These are phyloP conservation scores for Saraca asoca DNA, from an alignment of 331 rosid species.

Conservation along the genomic window DNA sequence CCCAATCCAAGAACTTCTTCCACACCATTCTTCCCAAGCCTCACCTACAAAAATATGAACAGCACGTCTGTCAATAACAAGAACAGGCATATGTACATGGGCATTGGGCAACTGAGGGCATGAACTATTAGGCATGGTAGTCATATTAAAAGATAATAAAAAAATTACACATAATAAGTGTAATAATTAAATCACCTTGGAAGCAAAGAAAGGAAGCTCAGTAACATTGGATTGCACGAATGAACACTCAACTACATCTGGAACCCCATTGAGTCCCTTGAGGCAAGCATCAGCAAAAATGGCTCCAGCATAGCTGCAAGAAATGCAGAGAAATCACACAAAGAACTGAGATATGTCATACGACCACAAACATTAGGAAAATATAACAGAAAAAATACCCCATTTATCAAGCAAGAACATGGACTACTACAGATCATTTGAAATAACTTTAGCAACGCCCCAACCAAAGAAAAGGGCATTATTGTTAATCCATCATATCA, in stretches of 20 bases:
- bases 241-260: slow-evolving; percentile 97
- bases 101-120: neutral
- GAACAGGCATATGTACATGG: neutral
- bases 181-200: slow-evolving; percentile 64
- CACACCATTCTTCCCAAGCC: slow-evolving; percentile 90
- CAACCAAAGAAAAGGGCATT: neutral
- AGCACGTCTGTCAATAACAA: slow-evolving; percentile 13
- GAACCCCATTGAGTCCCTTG: slow-evolving; percentile 95
- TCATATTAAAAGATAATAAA: no score
- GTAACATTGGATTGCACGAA: slow-evolving; percentile 82
- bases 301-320: slow-evolving; percentile 93
- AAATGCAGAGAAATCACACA: slow-evolving; percentile 17
- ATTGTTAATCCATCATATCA: neutral
- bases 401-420: neutral
- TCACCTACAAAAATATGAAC: slow-evolving; percentile 56
- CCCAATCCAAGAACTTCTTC: slow-evolving; percentile 82
- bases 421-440: neutral
- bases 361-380: neutral
- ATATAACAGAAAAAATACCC: neutral
- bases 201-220: slow-evolving; percentile 97
- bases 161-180: neutral
- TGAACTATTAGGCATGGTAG: neutral
- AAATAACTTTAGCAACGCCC: neutral
- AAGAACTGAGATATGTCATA: neutral
- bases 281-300: slow-evolving; percentile 95